Base-by-base conservation (phyloP, 1,284 basidiomycete species). In the Malassezia yamatoensis region DNA sequence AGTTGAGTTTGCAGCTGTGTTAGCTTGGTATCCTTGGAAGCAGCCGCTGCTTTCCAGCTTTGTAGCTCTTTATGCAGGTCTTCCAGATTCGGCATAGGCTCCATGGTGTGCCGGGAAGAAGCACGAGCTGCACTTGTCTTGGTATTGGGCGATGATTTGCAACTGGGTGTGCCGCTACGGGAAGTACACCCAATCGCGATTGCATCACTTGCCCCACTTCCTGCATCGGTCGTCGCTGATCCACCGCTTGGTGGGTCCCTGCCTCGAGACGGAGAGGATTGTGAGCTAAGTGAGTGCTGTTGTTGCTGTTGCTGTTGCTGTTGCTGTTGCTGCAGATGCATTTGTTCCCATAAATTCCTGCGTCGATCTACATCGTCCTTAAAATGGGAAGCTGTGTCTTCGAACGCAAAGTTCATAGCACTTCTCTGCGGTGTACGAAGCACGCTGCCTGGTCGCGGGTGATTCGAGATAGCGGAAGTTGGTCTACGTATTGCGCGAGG, bases 281-380 rank as follows among this genome's bases (percentile, higher is more conserved):
- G 41, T 8, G 41, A 12, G 16, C 24, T 29, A 7, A 29, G 24
- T 29, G 24, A 29, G 24, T 29, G 3, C 7, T 29, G 20, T 8
- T 20, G 38, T 20, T 39, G 3, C 7, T 29, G 20, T 8, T 20
- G 38, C 8, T 39, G 38, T 20, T n/a, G n/a, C n/a, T 20, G 38
- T 39, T 20, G 15, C 18, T 18, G 41, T 18, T 18, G 41, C 41
- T 45, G 43, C 20, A 65, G 63, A 33, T 66, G 61, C 58, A 69
- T 64, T 49, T 67, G 58, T 39, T 66, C 64, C 20, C 59, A 52
- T 29, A 66, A 53, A 18, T 16, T 40, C 16, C 40, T 39, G 6
- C 46, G 53, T 24, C 45, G 32, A 20, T 16, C 32, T 33, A 21
- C 32, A 21, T 47, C 33, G 29, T 47, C 45, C 15, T 6, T 15